Evolutionary conservation across 2,329 filamentous ascomycete genomes (phyloP).

Genomic region (Salinomyces thailandicus): DNA sequence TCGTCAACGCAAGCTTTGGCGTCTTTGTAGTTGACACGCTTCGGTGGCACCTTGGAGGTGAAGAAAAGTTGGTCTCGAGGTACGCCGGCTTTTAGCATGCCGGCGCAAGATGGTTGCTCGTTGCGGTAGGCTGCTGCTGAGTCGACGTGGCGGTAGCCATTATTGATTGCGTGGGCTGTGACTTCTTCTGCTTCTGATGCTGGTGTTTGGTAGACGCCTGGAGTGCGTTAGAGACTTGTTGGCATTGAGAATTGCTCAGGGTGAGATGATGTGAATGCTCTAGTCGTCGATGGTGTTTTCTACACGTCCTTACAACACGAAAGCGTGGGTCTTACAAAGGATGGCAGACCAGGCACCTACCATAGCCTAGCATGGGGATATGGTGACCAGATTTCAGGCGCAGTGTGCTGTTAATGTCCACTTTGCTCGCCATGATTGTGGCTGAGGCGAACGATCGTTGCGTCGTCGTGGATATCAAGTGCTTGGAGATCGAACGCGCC

Average conservation of each 20-base stretch:
- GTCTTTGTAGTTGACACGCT: conserved; percentile 49
- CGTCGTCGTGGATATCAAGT: neutral
- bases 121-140: conserved; percentile 49
- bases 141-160: conserved; percentile 52
- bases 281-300: neutral
- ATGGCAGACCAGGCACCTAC: conserved; percentile 32
- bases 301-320: neutral
- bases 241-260: too few relatives aligned
- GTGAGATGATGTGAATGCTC: neutral
- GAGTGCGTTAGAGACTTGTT: too few relatives aligned
- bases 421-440: conserved; percentile 30
- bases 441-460: conserved; percentile 11
- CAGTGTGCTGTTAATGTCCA: conserved; percentile 39
- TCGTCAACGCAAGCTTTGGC: conserved; percentile 54
- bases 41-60: conserved; percentile 48
- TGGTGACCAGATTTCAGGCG: conserved; percentile 50
- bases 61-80: conserved; percentile 50
- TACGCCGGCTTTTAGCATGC: conserved; percentile 42
- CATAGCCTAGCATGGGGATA: conserved; percentile 51
- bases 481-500: conserved; percentile 1
- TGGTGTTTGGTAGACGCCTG: conserved; percentile 34
- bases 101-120: conserved; percentile 44
- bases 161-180: conserved; percentile 45
- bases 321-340: neutral
- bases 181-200: conserved; percentile 48